Percentiles rank a stretch among this genome's conserved stretches.
These are phyloP conservation scores for Hypoxylon fragiforme DNA, from an alignment of 495 filamentous ascomycete genomes.

Conservation along the genomic window DNA sequence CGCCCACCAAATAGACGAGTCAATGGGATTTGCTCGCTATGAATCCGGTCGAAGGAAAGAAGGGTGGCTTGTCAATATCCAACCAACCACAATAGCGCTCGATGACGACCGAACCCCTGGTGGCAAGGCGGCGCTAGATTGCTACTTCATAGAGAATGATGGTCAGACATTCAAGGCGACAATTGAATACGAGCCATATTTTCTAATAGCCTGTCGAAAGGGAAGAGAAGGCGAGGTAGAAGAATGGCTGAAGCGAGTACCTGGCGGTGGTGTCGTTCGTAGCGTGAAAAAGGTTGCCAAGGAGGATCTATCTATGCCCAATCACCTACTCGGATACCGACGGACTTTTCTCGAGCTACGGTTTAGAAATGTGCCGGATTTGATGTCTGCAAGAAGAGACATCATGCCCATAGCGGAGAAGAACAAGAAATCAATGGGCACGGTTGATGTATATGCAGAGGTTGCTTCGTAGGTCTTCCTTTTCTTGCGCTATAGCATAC, in stretches of 20 bases:
- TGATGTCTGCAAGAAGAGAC: slow-evolving; percentile 78
- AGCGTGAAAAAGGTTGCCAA: slow-evolving; percentile 76
- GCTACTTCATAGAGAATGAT: slow-evolving; percentile 94
- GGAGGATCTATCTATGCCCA: slow-evolving; percentile 94
- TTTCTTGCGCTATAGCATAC: background rate
- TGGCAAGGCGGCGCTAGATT: slow-evolving; percentile 89
- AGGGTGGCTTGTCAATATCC: slow-evolving; percentile 95
- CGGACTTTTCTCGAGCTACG: slow-evolving; percentile 80
- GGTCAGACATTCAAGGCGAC: slow-evolving; percentile 95
- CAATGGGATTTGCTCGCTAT: slow-evolving; percentile 89
- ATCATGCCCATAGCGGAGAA: slow-evolving; percentile 93
- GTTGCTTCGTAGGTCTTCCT: slow-evolving; percentile 71
- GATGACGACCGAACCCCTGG: slow-evolving; percentile 78
- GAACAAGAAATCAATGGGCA: slow-evolving; percentile 90
- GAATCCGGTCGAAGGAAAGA: slow-evolving; percentile 83
- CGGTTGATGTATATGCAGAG: slow-evolving; percentile 98
- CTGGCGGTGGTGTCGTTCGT: slow-evolving; percentile 84
- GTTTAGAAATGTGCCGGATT: slow-evolving; percentile 84
- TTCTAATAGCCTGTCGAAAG: slow-evolving; percentile 86
- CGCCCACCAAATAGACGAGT: slow-evolving; percentile 89
- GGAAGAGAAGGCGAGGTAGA: slow-evolving; percentile 91
- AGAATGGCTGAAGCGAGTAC: slow-evolving; percentile 84
- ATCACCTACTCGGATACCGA: slow-evolving; percentile 90
- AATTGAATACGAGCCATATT: slow-evolving; percentile 94
- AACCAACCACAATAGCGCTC: slow-evolving; percentile 70